Evolutionary conservation across 441 rosid genomes (phyloP).

Genomic region (Pelargonium citronellum): DNA sequence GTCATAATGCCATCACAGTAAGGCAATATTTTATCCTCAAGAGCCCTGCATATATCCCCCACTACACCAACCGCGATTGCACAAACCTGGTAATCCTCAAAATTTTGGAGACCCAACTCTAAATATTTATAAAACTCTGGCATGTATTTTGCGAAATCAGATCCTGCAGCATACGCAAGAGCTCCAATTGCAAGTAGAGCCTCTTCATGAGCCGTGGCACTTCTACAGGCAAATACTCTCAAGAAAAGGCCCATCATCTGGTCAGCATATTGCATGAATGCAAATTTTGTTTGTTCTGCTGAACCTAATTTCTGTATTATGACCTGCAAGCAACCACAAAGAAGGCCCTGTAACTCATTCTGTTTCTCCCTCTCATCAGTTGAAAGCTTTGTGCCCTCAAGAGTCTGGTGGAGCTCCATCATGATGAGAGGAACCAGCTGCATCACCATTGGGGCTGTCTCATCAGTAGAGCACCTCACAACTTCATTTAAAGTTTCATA

Average conservation of each 20-base stretch:
- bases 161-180: constrained; percentile 76
- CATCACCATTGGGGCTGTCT: constrained; percentile 8
- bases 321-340: constrained; percentile 83
- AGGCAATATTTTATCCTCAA: constrained; percentile 66
- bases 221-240: constrained; percentile 72
- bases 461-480: constrained; percentile 14
- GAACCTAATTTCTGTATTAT: constrained; percentile 84
- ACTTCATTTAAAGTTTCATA: constrained; percentile 14
- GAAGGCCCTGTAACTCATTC: constrained; percentile 16
- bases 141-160: constrained; percentile 76
- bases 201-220: constrained; percentile 97
- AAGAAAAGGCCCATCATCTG: constrained; percentile 82
- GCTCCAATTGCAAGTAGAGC: constrained; percentile 98
- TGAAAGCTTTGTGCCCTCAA: not conserved
- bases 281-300: constrained; percentile 48
- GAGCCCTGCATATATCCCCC: constrained; percentile 87
- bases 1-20: constrained; percentile 85
- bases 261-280: constrained; percentile 62
- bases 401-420: constrained; percentile 15
- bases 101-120: constrained; percentile 84
- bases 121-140: constrained; percentile 67
- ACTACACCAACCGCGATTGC: constrained; percentile 83
- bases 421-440: constrained; percentile 11
- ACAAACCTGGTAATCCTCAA: constrained; percentile 90
- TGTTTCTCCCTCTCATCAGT: constrained; percentile 14